Percentiles rank a stretch among this genome's conserved stretches.
Conservation (phyloP, 768 basidiomycete species). For the Leccinum rimulosum region DNA sequence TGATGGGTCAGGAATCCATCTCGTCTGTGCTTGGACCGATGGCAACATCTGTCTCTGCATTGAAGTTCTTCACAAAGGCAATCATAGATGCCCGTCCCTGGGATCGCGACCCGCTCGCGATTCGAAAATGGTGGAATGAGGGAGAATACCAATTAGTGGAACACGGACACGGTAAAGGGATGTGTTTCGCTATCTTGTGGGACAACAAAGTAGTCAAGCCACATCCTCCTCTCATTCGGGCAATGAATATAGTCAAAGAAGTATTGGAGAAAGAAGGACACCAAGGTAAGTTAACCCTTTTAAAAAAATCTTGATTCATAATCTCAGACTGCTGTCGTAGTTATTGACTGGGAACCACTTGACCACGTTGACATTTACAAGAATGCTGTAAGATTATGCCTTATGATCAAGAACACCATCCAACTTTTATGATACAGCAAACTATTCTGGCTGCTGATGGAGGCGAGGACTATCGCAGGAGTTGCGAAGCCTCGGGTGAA, state of each 20-base stretch:
- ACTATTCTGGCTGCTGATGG: conserved; percentile 41
- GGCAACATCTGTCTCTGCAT: conserved; percentile 58
- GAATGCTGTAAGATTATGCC: conserved; percentile 20
- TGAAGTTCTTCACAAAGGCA: conserved; percentile 52
- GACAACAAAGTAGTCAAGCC: conserved; percentile 59
- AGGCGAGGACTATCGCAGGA: conserved; percentile 35
- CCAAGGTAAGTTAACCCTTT: conserved; percentile 41
- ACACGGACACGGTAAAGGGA: conserved; percentile 50
- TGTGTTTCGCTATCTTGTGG: conserved; percentile 66
- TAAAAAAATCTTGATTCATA: background rate
- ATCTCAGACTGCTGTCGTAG: background rate
- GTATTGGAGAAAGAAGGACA: conserved; percentile 67
- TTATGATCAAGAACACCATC: background rate
- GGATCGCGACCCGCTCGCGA: conserved; percentile 59
- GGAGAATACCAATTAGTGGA: conserved; percentile 56
- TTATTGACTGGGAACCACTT: conserved; percentile 68
- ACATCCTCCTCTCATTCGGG: conserved; percentile 64
- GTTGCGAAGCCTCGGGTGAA: conserved; percentile 42
- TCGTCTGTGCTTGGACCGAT: conserved; percentile 77
- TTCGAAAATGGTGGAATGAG: conserved; percentile 60
- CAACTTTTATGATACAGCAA: conserved; percentile 25
- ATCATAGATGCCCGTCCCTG: conserved; percentile 47
- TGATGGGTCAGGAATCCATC: conserved; percentile 72
- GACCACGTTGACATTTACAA: conserved; percentile 42
- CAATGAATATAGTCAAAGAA: conserved; percentile 53